Evolutionary conservation across 352 stramenopile species (phyloP).

Genomic region (Pythium oligandrum): DNA sequence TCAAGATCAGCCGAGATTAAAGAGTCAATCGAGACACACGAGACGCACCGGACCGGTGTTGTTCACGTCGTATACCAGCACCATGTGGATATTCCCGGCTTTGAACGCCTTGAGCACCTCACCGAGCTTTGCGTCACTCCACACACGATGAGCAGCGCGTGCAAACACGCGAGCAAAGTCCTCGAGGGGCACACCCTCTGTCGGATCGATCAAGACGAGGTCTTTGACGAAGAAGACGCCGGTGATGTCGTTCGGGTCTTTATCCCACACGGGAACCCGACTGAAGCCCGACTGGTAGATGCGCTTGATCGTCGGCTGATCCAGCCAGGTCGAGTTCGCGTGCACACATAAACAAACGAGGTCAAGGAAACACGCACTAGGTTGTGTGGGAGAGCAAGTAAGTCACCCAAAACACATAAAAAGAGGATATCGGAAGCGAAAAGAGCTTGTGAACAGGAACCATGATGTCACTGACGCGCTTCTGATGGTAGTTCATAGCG

Average conservation of each 20-base stretch:
- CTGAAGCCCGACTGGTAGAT: conserved; percentile 92
- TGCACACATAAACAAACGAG: conserved; percentile 13
- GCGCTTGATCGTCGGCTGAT: conserved; percentile 52
- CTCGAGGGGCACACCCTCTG: conserved; percentile 57
- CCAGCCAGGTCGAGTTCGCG: conserved; percentile 38
- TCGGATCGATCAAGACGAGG: conserved; percentile 80
- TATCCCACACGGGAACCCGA: conserved; percentile 94
- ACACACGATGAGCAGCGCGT: conserved; percentile 65
- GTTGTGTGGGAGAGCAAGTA: conserved; percentile 6
- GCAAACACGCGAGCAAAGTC: conserved; percentile 91
- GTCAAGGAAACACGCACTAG: conserved; percentile 31
- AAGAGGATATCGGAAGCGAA: conserved; percentile 66
- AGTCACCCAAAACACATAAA: conserved; percentile 13
- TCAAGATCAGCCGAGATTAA: not conserved
- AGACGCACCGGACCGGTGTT: conserved; percentile 62
- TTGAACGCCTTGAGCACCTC: conserved; percentile 78
- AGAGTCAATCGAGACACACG: conserved; percentile 29
- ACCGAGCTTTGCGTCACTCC: conserved; percentile 57
- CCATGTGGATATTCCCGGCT: conserved; percentile 65
- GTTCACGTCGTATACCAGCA: conserved; percentile 77
- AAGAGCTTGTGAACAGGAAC: conserved; percentile 80
- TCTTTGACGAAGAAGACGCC: conserved; percentile 95
- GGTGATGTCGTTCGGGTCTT: conserved; percentile 94
- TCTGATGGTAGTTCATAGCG: conserved; percentile 71
- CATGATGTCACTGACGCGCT: conserved; percentile 90